phyloP scores from a whole-genome alignment of 192 early-diverging fungal genomes.

The Ramicandelaber brevisporus region DNA sequence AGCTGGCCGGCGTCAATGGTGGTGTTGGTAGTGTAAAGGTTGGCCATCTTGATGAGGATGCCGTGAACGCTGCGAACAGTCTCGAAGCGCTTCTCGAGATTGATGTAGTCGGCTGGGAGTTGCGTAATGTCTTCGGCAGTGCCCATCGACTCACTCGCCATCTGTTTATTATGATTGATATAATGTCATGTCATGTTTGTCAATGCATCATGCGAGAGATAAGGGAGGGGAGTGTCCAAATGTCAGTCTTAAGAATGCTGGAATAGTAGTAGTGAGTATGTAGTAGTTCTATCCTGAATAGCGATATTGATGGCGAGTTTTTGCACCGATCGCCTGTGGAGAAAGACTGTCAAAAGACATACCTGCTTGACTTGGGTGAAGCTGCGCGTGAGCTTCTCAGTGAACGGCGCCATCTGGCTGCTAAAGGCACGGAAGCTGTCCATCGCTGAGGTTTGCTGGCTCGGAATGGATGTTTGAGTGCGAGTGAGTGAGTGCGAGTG shows the following conservation, averaged over 20 bases:
- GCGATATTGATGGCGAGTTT: too few species aligned
- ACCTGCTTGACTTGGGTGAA: slow-evolving; percentile 23
- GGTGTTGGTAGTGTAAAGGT: slow-evolving; percentile 43
- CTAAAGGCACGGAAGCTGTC: slow-evolving; percentile 20
- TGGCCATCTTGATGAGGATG: slow-evolving; percentile 42
- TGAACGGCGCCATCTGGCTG: slow-evolving; percentile 16
- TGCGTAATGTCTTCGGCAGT: slow-evolving; percentile 63
- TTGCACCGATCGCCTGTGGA: too few species aligned
- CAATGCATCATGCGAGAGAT: too few species aligned
- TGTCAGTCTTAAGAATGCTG: too few species aligned
- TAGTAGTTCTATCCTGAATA: too few species aligned
- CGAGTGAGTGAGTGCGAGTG: too few species aligned
- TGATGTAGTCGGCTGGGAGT: slow-evolving; percentile 78
- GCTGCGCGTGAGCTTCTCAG: slow-evolving; percentile 14
- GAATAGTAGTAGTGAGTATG: too few species aligned
- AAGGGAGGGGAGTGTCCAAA: too few species aligned
- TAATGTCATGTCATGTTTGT: not conserved
- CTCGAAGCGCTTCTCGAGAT: slow-evolving; percentile 44
- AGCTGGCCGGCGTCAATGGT: slow-evolving; percentile 41
- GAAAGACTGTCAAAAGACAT: slow-evolving; percentile 1
- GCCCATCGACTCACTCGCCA: slow-evolving; percentile 71
- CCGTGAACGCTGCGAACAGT: slow-evolving; percentile 8
- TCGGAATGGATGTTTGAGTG: too few species aligned
- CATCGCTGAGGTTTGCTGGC: too few species aligned
- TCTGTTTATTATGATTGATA: slow-evolving; percentile 19